Conservation (phyloP, 2,329 filamentous ascomycete species). For the Colletotrichum incanum region DNA sequence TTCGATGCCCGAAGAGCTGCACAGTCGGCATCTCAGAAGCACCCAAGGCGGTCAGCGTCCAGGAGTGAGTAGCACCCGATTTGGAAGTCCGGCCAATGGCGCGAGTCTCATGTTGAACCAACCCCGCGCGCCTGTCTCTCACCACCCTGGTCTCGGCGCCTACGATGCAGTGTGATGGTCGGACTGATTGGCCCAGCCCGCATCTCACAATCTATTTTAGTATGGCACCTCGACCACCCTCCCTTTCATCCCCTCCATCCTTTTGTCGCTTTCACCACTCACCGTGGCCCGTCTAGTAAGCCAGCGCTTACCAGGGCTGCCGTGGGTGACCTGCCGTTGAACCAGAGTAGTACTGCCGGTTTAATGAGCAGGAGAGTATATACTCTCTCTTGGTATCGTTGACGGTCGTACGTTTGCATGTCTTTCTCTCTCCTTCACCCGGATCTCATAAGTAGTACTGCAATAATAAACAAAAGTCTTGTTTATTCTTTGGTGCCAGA, state of each 20-base stretch:
- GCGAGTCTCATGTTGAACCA: conserved; percentile 34
- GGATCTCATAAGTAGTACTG: conserved; percentile 14
- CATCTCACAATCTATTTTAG: conserved; percentile 42
- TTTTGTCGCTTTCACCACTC: conserved; percentile 38
- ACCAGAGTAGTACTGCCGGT: conserved; percentile 14
- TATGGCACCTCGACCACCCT: conserved; percentile 29
- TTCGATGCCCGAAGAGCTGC: conserved; percentile 18
- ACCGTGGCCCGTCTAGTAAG: conserved; percentile 20
- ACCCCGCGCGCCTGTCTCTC: conserved; percentile 44
- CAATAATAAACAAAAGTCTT: conserved; percentile 25
- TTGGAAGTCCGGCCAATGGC: conserved; percentile 28
- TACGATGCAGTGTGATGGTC: conserved; percentile 52
- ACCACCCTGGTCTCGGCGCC: conserved; percentile 44
- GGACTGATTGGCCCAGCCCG: conserved; percentile 49
- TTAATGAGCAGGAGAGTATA: conserved; percentile 37
- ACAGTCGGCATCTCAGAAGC: conserved; percentile 24
- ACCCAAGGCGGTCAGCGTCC: conserved; percentile 28
- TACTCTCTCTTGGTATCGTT: conserved; percentile 38
- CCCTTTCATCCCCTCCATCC: conserved; percentile 36
- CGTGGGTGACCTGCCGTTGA: conserved; percentile 27
- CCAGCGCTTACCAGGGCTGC: conserved; percentile 43
- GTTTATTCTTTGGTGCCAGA: conserved; percentile 23
- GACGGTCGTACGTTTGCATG: conserved; percentile 22
- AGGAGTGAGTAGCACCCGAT: conserved; percentile 25
- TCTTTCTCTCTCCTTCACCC: conserved; percentile 26